Evolutionary conservation across 371 early-diverging fungal species (phyloP).

Genomic region (Apophysomyces sp.): DNA sequence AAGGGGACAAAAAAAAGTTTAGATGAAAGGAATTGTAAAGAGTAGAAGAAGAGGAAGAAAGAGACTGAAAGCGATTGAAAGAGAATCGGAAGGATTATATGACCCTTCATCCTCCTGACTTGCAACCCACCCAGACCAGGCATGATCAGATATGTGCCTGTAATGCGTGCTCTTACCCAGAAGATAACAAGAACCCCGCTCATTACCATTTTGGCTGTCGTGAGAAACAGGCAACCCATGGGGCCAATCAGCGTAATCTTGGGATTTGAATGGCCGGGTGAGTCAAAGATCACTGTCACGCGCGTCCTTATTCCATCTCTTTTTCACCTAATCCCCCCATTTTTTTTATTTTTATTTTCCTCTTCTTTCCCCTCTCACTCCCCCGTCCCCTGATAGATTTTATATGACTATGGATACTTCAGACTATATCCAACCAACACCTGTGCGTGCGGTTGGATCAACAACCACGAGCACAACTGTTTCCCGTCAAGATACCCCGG

Average conservation of each 20-base stretch:
- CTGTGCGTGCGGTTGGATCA: not conserved
- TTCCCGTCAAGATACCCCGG: conserved; percentile 30
- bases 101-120: not conserved
- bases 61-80: too few relatives aligned
- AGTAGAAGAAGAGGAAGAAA: conserved; percentile 2
- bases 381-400: not conserved
- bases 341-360: conserved; percentile 7
- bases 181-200: not conserved
- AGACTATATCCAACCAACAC: not conserved
- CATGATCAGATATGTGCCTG: not conserved
- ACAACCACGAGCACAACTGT: not conserved
- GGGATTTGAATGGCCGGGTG: not conserved
- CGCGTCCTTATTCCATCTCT: not conserved
- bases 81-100: too few relatives aligned
- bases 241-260: not conserved
- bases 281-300: conserved; percentile 6
- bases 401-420: not conserved
- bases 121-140: not conserved
- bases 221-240: not conserved
- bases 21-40: conserved; percentile 5
- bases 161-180: not conserved
- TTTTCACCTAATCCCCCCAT: not conserved
- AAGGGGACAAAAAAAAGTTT: not conserved
- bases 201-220: not conserved
- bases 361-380: not conserved